phyloP scores from a whole-genome alignment of 352 stramenopile genomes.

The Phytophthora pseudosyringae region DNA sequence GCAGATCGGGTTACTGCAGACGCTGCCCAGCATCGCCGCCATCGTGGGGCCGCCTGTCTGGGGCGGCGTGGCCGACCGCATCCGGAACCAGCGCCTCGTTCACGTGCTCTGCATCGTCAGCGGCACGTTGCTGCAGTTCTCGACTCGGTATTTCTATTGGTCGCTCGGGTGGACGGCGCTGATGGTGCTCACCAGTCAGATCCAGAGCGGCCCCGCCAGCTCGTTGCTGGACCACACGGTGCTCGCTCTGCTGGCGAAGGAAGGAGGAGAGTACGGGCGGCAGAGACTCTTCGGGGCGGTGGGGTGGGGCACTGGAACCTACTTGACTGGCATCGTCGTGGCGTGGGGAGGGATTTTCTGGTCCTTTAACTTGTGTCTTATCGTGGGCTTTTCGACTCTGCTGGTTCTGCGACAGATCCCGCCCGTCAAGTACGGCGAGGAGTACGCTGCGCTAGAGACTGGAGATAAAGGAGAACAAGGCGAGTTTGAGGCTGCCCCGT shows the following conservation, averaged over 20 bases:
- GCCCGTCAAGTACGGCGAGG: conserved; percentile 40
- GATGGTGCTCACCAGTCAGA: conserved; percentile 58
- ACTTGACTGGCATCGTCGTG: conserved; percentile 65
- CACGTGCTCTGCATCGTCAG: conserved; percentile 67
- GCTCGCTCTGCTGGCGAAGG: conserved; percentile 59
- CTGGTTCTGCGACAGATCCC: conserved; percentile 61
- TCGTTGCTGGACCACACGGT: conserved; percentile 75
- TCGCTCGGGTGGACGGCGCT: conserved; percentile 48
- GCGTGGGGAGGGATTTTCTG: conserved; percentile 58
- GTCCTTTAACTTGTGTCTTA: conserved; percentile 67
- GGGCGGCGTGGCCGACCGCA: conserved; percentile 65
- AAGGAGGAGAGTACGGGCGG: conserved; percentile 77
- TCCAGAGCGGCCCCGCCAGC: conserved; percentile 51
- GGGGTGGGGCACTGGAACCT: conserved; percentile 63
- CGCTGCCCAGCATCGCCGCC: conserved; percentile 58
- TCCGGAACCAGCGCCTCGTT: conserved; percentile 61
- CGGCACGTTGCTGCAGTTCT: conserved; percentile 58
- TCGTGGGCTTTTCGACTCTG: conserved; percentile 53
- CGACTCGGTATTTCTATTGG: conserved; percentile 48
- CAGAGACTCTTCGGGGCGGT: conserved; percentile 76
- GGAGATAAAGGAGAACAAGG: conserved; percentile 1
- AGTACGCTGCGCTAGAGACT: conserved; percentile 19
- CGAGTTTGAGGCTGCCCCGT: conserved; percentile 22
- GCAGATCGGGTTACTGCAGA: conserved; percentile 74
- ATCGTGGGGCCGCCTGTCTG: conserved; percentile 72